phyloP scores from a whole-genome alignment of 2,329 filamentous ascomycete species.

The Rutstroemia sydowiana region DNA sequence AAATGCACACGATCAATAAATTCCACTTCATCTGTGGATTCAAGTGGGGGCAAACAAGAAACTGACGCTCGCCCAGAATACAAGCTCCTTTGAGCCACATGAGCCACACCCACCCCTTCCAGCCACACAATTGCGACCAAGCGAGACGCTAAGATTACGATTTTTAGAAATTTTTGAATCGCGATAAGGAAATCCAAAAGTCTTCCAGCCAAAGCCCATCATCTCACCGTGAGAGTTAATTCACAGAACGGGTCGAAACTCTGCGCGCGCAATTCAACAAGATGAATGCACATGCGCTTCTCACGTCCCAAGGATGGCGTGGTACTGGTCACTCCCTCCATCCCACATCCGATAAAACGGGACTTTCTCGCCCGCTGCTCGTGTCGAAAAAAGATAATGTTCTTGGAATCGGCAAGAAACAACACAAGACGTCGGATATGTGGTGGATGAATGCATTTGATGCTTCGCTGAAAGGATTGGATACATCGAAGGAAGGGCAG shows the following conservation, averaged over 20 bases:
- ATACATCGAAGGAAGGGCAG: constrained; percentile 50
- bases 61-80: too few species aligned
- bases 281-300: constrained; percentile 81
- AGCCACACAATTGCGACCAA: neutral
- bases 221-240: neutral
- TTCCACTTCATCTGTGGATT: too few species aligned
- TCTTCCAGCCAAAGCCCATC: neutral
- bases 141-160: constrained; percentile 6
- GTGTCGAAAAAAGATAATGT: constrained; percentile 76
- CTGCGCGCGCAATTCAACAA: too few species aligned
- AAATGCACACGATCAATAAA: too few species aligned
- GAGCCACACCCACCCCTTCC: neutral
- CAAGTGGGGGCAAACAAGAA: too few species aligned
- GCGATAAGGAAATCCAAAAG: constrained; percentile 8
- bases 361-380: constrained; percentile 76
- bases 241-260: too few species aligned
- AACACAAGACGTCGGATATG: constrained; percentile 61
- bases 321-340: constrained; percentile 85
- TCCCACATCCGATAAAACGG: constrained; percentile 60
- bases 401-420: constrained; percentile 73
- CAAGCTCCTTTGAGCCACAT: too few species aligned
- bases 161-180: constrained; percentile 4
- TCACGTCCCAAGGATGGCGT: constrained; percentile 83
- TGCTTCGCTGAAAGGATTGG: constrained; percentile 75
- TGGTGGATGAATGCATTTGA: constrained; percentile 98